phyloP scores from a whole-genome alignment of 495 filamentous ascomycete species.

The Thermochaetoides thermophila region DNA sequence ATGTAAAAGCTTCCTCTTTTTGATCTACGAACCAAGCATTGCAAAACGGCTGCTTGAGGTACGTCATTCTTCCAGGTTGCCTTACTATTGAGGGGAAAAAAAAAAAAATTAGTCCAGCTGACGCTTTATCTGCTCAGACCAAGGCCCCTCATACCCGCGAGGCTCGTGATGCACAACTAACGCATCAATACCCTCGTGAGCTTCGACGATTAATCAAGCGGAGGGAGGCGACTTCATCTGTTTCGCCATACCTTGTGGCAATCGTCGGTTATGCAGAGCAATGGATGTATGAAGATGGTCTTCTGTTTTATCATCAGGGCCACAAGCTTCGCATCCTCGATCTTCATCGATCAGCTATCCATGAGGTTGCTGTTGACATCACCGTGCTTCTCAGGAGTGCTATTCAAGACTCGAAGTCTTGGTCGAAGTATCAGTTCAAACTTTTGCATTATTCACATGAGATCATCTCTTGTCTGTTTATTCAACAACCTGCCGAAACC shows the following conservation, averaged over 20 bases:
- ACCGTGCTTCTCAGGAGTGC: slow-evolving; percentile 26
- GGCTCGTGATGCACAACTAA: slow-evolving; percentile 34
- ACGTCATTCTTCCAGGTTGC: neutral
- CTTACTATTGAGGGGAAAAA: neutral
- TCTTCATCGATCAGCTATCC: slow-evolving; percentile 33
- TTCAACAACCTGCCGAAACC: slow-evolving; percentile 21
- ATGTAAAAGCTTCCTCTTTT: slow-evolving; percentile 36
- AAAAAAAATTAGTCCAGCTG: slow-evolving; percentile 4
- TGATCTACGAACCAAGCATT: slow-evolving; percentile 46
- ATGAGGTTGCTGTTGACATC: slow-evolving; percentile 47
- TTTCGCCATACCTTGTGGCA: slow-evolving; percentile 45
- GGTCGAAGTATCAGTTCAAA: slow-evolving; percentile 34
- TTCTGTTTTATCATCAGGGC: slow-evolving; percentile 43
- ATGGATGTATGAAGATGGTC: slow-evolving; percentile 49
- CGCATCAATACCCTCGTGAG: slow-evolving; percentile 37
- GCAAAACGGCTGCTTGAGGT: slow-evolving; percentile 47
- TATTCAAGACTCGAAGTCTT: slow-evolving; percentile 15
- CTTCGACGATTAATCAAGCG: slow-evolving; percentile 46
- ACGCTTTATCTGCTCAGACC: slow-evolving; percentile 27
- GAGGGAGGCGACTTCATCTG: slow-evolving; percentile 44
- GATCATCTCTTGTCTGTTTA: slow-evolving; percentile 43
- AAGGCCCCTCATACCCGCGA: slow-evolving; percentile 43
- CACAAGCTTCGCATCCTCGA: slow-evolving; percentile 49
- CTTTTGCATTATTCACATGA: slow-evolving; percentile 47
- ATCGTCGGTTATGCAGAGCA: slow-evolving; percentile 44